Base-by-base conservation (phyloP, 331 rosid genomes). In the Rhamnella rubrinervis region DNA sequence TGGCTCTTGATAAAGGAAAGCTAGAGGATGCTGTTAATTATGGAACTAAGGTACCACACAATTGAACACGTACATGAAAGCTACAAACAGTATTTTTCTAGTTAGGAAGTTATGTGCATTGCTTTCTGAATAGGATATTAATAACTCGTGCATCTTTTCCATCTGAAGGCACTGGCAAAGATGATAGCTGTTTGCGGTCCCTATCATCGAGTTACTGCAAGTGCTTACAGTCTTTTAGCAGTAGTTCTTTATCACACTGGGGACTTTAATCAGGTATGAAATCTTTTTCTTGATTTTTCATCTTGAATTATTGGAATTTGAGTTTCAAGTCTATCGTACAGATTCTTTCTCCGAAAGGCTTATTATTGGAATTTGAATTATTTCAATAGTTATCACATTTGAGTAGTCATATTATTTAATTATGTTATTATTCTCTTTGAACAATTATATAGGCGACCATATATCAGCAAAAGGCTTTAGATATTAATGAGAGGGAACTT, bases 211-310 rank as follows among this genome's bases (percentile, higher is more conserved):
- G 85, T 80, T 82, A 93, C 97, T 18, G 98, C 98, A 1, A 89
- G 96, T 81, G 97, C 98, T 12, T 93, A 93, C 72, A 91, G 98
- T 82, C 97, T 93, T 75, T 74, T 93, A 41, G 98, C 98, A 2
- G 98, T 93, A 72, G 98, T 93, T 80, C 97, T 93, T 69, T 93
- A 93, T 83, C 98, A 93, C 84, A 91, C 97, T 0, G 98, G 98
- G 60, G 98, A 93, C 71, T 91, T 93, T 51, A 93, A 91, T 84
- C 98, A 93, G 96, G 98, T 87, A 71, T 66, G 6, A 58, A 53
- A 70, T 68, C n/a, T 6, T 55, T 37, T 50, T 65, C 25, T 68
- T 63, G 53, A 35, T 52, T 63, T 74, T 47, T 37, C 49, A 44
- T 14, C 49, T 44, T 44, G 4, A 44, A 14, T 7, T 9, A 44